phyloP scores from a whole-genome alignment of 164 flowering plant genomes.

The Protea cynaroides region DNA sequence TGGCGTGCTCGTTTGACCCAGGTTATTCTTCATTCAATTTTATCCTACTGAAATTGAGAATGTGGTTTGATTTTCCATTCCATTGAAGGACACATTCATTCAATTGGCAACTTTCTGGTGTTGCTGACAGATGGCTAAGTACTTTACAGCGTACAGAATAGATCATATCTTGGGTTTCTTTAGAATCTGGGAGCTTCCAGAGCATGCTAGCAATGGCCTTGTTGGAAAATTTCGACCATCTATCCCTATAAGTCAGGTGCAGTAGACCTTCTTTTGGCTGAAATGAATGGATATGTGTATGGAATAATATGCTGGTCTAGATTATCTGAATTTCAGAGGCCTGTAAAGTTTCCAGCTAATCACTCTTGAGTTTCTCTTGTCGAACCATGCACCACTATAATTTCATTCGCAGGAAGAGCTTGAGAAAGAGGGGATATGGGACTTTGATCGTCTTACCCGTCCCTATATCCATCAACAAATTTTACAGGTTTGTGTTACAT shows the following conservation, averaged over 20 bases:
- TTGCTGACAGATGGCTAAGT: conserved; percentile 74
- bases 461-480: conserved; percentile 65
- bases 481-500: conserved; percentile 48
- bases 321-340: neutral
- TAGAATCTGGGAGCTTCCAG: conserved; percentile 98
- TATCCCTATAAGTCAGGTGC: conserved; percentile 89
- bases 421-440: conserved; percentile 91
- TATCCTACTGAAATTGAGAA: neutral
- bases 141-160: conserved; percentile 94
- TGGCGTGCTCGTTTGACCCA: conserved; percentile 94
- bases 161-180: conserved; percentile 98
- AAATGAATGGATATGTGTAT: neutral
- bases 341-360: neutral
- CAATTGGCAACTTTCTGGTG: neutral
- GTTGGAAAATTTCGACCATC: conserved; percentile 95
- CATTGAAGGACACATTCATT: neutral
- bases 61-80: neutral
- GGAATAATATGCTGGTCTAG: neutral
- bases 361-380: neutral
- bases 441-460: conserved; percentile 68
- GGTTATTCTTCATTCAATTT: conserved; percentile 31
- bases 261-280: neutral
- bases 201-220: conserved; percentile 84
- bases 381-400: neutral
- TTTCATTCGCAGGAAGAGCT: conserved; percentile 70